Percentiles rank a stretch among this genome's conserved stretches.
phyloP scores from a whole-genome alignment of 768 basidiomycete species.

The Pulveroboletus sp. region DNA sequence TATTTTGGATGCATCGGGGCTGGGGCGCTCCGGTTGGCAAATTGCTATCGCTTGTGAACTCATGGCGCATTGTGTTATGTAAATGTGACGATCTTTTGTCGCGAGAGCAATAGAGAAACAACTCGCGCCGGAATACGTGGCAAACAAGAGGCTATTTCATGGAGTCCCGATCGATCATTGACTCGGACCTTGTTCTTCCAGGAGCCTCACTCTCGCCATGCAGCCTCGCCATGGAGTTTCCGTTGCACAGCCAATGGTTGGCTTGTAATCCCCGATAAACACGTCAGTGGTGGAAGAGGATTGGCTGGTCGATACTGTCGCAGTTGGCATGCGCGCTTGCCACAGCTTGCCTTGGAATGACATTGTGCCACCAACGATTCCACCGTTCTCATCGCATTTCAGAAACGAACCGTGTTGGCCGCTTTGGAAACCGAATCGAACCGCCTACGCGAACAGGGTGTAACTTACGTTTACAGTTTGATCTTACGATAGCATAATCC shows the following conservation, averaged over 20 bases:
- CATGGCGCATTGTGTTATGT: neutral
- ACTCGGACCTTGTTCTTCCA: neutral
- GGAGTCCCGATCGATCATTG: no score
- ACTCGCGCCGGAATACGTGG: no score
- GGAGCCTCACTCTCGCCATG: neutral
- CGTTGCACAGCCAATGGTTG: neutral
- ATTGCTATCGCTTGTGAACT: neutral
- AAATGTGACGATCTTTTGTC: neutral
- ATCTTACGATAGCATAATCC: conserved; percentile 1
- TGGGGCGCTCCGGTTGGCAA: neutral
- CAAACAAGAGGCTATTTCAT: no score
- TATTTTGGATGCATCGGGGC: neutral
- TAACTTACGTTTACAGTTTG: neutral
- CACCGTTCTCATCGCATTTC: neutral
- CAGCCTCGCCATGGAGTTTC: neutral
- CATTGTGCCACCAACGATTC: neutral
- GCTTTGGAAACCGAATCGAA: conserved; percentile 3
- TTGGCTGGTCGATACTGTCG: conserved; percentile 1
- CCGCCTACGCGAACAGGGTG: neutral
- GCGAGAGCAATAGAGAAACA: neutral
- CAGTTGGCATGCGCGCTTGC: conserved; percentile 12
- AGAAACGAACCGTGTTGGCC: conserved; percentile 6
- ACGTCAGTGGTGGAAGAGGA: neutral
- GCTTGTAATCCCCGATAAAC: neutral
- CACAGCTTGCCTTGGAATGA: conserved; percentile 1